These are phyloP conservation scores for Elsinoe arachidis DNA, from an alignment of 2,329 filamentous ascomycete genomes.

Conservation along the genomic window DNA sequence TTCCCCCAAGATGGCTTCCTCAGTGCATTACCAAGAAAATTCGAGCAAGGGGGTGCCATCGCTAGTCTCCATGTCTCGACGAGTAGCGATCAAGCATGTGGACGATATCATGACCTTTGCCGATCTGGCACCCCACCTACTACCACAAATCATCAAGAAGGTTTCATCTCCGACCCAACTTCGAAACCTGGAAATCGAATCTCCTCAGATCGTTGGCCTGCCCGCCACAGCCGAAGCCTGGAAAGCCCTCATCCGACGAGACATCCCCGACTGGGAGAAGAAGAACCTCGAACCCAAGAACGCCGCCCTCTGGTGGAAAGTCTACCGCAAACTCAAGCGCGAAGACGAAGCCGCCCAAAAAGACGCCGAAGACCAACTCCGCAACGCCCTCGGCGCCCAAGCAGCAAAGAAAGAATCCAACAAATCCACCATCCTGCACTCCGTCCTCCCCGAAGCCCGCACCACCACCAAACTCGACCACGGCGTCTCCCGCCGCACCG, in stretches of 20 bases:
- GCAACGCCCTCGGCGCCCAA: constrained; percentile 51
- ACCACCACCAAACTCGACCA: constrained; percentile 1
- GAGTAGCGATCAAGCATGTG: constrained; percentile 34
- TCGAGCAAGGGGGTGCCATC: constrained; percentile 16
- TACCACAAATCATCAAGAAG: constrained; percentile 59
- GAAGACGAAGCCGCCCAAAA: constrained; percentile 31
- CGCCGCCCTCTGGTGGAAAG: constrained; percentile 63
- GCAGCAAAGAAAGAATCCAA: constrained; percentile 48
- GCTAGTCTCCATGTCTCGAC: constrained; percentile 33
- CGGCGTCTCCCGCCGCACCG: not conserved
- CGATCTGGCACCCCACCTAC: constrained; percentile 57
- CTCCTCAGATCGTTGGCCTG: constrained; percentile 60
- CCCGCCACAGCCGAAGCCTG: constrained; percentile 61
- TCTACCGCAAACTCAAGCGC: constrained; percentile 51
- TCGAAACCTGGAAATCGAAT: constrained; percentile 59
- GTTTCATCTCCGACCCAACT: constrained; percentile 69
- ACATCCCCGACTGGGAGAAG: constrained; percentile 60
- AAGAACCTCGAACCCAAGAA: constrained; percentile 58
- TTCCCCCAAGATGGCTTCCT: not conserved
- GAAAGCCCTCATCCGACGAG: constrained; percentile 66
- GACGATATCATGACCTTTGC: constrained; percentile 58
- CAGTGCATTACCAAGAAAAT: not conserved
- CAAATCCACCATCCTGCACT: constrained; percentile 33
- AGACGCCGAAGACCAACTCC: constrained; percentile 25
- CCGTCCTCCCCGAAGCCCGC: constrained; percentile 16